A percentile compares a stretch with the other conserved stretches of the same genome.
Evolutionary conservation across 2,329 filamentous ascomycete genomes (phyloP).

Genomic region (Scedosporium apiospermum): DNA sequence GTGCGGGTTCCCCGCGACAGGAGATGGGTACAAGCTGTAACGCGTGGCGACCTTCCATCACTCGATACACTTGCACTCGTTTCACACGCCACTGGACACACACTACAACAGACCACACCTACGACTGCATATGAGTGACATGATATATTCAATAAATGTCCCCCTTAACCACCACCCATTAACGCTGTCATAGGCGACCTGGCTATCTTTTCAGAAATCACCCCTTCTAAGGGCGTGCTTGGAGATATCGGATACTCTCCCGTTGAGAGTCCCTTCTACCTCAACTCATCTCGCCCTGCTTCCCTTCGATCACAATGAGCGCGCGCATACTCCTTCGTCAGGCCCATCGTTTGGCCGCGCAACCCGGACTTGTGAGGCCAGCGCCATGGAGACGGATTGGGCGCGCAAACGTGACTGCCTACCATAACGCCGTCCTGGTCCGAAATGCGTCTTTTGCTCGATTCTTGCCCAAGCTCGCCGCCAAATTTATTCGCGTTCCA

Average conservation of each 20-base stretch:
- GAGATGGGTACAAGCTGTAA: background rate
- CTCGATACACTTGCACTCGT: background rate
- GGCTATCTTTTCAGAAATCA: no score
- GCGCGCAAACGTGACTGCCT: conserved; percentile 50
- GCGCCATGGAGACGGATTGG: background rate
- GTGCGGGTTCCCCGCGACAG: background rate
- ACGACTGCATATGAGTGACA: background rate
- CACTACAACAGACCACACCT: background rate
- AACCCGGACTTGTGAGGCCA: background rate
- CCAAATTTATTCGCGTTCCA: conserved; percentile 80
- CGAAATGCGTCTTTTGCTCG: conserved; percentile 57
- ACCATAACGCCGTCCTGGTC: conserved; percentile 66
- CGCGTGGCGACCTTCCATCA: background rate
- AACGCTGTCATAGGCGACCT: no score
- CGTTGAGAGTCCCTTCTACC: no score
- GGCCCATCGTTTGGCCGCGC: background rate
- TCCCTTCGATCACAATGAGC: conserved; percentile 1
- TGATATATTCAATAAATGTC: no score
- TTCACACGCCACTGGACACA: background rate
- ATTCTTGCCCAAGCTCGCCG: conserved; percentile 73
- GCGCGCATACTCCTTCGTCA: conserved; percentile 4
- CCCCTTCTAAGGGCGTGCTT: no score
- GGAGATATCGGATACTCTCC: no score
- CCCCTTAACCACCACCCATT: no score
- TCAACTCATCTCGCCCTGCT: no score